Conservation (phyloP, 2,329 filamentous ascomycete species). For the Fusarium sp. region DNA sequence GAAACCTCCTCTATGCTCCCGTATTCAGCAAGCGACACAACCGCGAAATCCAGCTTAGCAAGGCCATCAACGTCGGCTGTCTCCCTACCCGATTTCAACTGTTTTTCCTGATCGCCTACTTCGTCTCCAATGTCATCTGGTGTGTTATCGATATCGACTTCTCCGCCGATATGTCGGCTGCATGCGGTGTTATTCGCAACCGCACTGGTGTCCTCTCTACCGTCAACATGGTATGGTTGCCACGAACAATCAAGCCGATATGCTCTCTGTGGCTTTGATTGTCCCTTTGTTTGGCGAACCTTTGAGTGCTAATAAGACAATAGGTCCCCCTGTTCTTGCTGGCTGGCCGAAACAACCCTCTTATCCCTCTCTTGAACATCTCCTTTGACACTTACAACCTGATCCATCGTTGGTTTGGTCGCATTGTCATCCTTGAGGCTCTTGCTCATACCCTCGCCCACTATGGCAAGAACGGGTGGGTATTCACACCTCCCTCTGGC, state of each 20-base stretch:
- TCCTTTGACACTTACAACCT: constrained; percentile 88
- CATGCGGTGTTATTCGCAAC: constrained; percentile 69
- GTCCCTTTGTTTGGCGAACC: background rate
- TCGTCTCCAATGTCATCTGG: constrained; percentile 72
- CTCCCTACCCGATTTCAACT: constrained; percentile 72
- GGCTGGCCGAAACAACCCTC: constrained; percentile 81
- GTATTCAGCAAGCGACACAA: constrained; percentile 73
- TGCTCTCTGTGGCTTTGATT: background rate
- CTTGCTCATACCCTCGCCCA: constrained; percentile 74
- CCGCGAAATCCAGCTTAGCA: constrained; percentile 71
- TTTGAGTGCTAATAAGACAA: constrained; percentile 16
- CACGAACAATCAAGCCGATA: background rate
- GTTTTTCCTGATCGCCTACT: constrained; percentile 66
- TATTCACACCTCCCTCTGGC: constrained; percentile 48
- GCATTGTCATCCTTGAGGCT: constrained; percentile 78
- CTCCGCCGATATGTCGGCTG: constrained; percentile 62
- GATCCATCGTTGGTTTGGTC: constrained; percentile 83
- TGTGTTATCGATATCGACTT: constrained; percentile 74
- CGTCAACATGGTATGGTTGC: constrained; percentile 76
- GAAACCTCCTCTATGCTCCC: constrained; percentile 79
- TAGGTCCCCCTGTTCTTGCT: constrained; percentile 77
- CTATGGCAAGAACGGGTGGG: constrained; percentile 66
- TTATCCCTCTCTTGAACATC: constrained; percentile 78
- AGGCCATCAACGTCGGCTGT: constrained; percentile 68
- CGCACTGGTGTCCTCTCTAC: constrained; percentile 77